Conservation (phyloP, 2,329 filamentous ascomycete species). For the Neurospora sp. region DNA sequence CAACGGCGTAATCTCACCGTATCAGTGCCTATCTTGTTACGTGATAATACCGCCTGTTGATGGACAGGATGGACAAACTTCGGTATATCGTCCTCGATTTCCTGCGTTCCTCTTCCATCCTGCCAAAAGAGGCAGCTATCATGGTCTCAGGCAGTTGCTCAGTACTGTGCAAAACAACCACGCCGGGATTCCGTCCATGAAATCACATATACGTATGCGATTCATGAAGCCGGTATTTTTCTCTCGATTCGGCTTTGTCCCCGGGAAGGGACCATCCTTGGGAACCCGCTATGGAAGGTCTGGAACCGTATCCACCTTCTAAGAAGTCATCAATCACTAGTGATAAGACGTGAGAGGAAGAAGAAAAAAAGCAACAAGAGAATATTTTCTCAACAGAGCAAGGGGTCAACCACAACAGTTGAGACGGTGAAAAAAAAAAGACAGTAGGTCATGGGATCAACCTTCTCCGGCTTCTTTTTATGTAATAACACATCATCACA, state of each 20-base stretch:
- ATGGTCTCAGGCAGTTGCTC: not conserved
- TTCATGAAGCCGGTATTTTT: not conserved
- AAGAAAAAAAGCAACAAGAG: not conserved
- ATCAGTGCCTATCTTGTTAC: not conserved
- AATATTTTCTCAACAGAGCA: not conserved
- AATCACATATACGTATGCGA: not conserved
- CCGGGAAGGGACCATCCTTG: not conserved
- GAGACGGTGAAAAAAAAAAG: not conserved
- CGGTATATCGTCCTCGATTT: not conserved
- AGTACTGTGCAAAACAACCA: not conserved
- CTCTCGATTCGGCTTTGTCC: not conserved
- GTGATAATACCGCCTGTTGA: not conserved
- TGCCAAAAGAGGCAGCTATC: not conserved
- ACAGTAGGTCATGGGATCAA: not conserved
- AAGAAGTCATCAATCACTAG: not conserved
- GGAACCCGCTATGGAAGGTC: not conserved
- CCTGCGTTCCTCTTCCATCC: not conserved
- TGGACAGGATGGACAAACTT: not conserved
- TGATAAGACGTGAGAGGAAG: not conserved
- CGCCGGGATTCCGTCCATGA: not conserved
- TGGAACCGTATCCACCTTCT: not conserved
- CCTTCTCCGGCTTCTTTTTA: slow-evolving; percentile 3
- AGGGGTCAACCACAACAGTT: not conserved
- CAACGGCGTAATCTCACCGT: not conserved
- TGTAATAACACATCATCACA: slow-evolving; percentile 7